A percentile compares a stretch with the other conserved stretches of the same genome.
Evolutionary conservation across 108 stramenopile genomes (phyloP).

Genomic region (Cylindrotheca closterium): DNA sequence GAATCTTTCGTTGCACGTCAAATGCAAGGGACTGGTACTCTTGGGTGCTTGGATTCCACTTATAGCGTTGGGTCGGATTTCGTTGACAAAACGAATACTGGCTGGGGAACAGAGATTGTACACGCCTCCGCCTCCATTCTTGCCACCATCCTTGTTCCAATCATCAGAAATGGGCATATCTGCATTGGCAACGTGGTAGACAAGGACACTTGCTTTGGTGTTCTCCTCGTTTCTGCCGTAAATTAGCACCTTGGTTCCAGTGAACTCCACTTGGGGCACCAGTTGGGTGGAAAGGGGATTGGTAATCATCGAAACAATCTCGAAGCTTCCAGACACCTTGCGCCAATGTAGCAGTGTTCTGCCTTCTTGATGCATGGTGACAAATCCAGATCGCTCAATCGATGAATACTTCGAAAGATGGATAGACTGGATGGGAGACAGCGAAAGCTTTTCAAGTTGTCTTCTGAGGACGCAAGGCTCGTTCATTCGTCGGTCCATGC

Average conservation of each 20-base stretch:
- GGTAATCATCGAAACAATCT: conserved; percentile 50
- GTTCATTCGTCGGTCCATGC: not conserved
- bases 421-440: conserved; percentile 3
- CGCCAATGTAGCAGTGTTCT: conserved; percentile 57
- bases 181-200: conserved; percentile 53
- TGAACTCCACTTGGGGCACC: conserved; percentile 49
- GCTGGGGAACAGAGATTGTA: conserved; percentile 22
- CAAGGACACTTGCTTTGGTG: conserved; percentile 50
- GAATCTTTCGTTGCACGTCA: conserved; percentile 63
- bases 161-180: not conserved
- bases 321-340: conserved; percentile 11
- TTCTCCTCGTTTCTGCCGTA: conserved; percentile 74
- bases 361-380: conserved; percentile 41
- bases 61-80: conserved; percentile 60
- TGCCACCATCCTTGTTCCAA: conserved; percentile 2
- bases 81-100: conserved; percentile 42
- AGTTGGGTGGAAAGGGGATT: conserved; percentile 51
- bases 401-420: conserved; percentile 41
- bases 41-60: conserved; percentile 46
- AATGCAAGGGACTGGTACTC: conserved; percentile 3
- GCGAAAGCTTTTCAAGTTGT: conserved; percentile 1
- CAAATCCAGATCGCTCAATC: conserved; percentile 48
- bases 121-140: too few species aligned
- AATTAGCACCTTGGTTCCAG: conserved; percentile 63
- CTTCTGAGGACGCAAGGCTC: not conserved